Evolutionary conservation across 768 basidiomycete species (phyloP), one percentile per base, ranked within the genome.

Genomic region (Tremella mesenterica): DNA sequence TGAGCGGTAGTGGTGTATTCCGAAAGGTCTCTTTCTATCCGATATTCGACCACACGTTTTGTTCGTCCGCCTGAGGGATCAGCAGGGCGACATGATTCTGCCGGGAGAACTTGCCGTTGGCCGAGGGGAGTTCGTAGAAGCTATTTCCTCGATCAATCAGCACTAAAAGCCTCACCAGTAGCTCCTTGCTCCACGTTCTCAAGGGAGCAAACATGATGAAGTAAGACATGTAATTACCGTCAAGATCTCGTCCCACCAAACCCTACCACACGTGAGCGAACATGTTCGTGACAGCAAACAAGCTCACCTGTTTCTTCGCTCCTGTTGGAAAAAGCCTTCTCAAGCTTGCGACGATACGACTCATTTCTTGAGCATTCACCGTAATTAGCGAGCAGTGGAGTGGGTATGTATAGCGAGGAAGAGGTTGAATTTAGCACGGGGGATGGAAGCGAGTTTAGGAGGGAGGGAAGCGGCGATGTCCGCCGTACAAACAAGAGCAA

Each of bases 121-220:
- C 56, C 23, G 59, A 53, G 0, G 64, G 60, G 9, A 64, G 51
- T 38, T 69, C 67, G 33, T 54, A 69, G 38, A 60, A 69, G 31
- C 50, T 57, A 49, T 69, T 69, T 1, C 67, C 67, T 65, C 25
- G n/a, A n/a, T n/a, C n/a, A n/a, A n/a, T n/a, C n/a, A n/a, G n/a
- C n/a, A n/a, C n/a, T n/a, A n/a, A n/a, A n/a, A 16, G 45, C 41
- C 31, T 25, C 26, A 26, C 45, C 51, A 52, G 41, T 16, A 16
- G 26, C 21, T 34, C 31, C 28, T 27, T 21, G 23, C 25, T 26
- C 39, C 51, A 44, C n/a, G 4, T 21, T 3, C 6, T 8, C 27
- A 16, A n/a, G n/a, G n/a, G n/a, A n/a, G n/a, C n/a, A n/a, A 27
- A 9, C 38, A 23, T n/a, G 25, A 27, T 25, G 6, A n/a, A 36